Conservation (phyloP, 306 rosid genomes). For the Fragaria nilgerrensis region DNA sequence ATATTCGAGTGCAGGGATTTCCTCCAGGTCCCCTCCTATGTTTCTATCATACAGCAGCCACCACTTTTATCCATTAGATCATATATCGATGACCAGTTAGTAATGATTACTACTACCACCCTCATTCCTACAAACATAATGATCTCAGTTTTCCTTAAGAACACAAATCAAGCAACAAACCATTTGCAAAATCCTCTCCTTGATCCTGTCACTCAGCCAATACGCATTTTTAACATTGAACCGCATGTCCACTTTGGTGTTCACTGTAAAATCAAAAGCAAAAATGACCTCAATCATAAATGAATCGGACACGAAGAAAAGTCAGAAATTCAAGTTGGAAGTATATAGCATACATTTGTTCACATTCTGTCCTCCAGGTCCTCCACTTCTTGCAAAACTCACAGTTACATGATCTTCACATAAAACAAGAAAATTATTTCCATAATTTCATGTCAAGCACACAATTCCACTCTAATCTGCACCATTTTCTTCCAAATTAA, state of each 20-base stretch:
- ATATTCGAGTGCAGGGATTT: background rate
- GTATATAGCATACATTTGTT: constrained; percentile 61
- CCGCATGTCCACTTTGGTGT: constrained; percentile 98
- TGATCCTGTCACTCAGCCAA: constrained; percentile 77
- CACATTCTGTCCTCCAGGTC: constrained; percentile 97
- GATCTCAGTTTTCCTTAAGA: background rate
- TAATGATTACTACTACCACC: background rate
- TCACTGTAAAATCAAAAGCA: constrained; percentile 51
- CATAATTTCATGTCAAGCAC: background rate
- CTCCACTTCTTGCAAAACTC: constrained; percentile 90
- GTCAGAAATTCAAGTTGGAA: background rate
- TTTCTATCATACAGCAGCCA: background rate
- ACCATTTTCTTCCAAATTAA: background rate
- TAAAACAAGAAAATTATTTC: background rate
- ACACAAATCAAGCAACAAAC: constrained; percentile 34
- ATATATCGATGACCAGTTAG: background rate
- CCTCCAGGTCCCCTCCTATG: background rate
- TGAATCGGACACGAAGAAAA: background rate
- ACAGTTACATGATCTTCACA: constrained; percentile 72
- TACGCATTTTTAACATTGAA: constrained; percentile 73
- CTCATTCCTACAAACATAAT: background rate
- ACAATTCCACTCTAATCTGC: background rate
- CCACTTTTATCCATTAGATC: background rate
- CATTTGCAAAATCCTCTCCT: constrained; percentile 79
- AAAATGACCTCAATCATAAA: constrained; percentile 1